Evolutionary conservation across 2,329 filamentous ascomycete species (phyloP).

Genomic region (Triangularia setosa): DNA sequence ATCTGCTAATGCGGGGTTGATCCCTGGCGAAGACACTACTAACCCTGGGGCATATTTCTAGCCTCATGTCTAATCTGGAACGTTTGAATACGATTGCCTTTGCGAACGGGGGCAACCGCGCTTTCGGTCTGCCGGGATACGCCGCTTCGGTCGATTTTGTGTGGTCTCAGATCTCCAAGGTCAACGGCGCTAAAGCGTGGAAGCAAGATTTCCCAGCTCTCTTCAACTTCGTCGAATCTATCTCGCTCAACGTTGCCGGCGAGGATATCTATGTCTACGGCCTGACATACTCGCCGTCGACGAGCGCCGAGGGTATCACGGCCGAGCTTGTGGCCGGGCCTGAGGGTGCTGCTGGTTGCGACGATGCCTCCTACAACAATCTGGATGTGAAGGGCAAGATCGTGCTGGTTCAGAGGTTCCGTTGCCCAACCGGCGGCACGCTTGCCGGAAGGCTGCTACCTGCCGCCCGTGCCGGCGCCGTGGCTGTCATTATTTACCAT

Average conservation of each 20-base stretch:
- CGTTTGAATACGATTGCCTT: slow-evolving; percentile 45
- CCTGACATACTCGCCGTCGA: slow-evolving; percentile 46
- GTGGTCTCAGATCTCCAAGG: slow-evolving; percentile 41
- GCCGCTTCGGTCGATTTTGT: slow-evolving; percentile 32
- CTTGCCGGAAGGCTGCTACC: slow-evolving; percentile 30
- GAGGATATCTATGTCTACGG: slow-evolving; percentile 37
- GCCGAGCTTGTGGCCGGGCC: slow-evolving; percentile 38
- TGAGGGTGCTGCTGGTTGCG: slow-evolving; percentile 37
- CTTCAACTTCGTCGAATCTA: slow-evolving; percentile 39
- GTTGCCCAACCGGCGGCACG: slow-evolving; percentile 37
- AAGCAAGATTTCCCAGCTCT: slow-evolving; percentile 47
- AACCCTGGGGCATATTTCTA: slow-evolving; percentile 18
- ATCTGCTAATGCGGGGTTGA: neutral
- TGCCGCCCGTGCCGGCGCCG: slow-evolving; percentile 38
- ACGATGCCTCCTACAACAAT: slow-evolving; percentile 31
- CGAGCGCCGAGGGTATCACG: slow-evolving; percentile 40
- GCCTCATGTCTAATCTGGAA: slow-evolving; percentile 43
- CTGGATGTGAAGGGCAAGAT: slow-evolving; percentile 39
- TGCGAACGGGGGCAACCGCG: slow-evolving; percentile 46
- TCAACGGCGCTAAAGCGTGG: slow-evolving; percentile 37
- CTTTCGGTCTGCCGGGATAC: slow-evolving; percentile 22
- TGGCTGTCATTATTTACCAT: slow-evolving; percentile 40
- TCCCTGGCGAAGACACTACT: neutral
- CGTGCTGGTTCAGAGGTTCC: slow-evolving; percentile 38
- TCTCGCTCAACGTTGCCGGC: slow-evolving; percentile 36